phyloP scores from a whole-genome alignment of 2,329 filamentous ascomycete genomes.

The Pseudopithomyces maydicus region DNA sequence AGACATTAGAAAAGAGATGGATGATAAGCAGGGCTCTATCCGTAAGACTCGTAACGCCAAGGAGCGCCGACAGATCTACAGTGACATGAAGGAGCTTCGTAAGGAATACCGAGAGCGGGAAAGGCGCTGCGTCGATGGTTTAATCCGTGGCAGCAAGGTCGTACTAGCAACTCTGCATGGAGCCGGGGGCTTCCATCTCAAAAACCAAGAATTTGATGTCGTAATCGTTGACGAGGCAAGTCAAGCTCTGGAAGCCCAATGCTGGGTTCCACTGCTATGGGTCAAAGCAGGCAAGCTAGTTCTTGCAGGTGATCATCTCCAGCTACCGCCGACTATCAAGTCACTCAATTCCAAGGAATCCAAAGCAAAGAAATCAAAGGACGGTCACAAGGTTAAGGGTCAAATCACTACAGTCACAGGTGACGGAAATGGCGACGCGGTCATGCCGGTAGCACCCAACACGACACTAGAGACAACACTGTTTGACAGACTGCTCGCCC shows the following conservation, averaged over 20 bases:
- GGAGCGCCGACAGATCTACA: slow-evolving; percentile 82
- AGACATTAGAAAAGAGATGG: slow-evolving; percentile 91
- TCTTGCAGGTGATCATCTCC: slow-evolving; percentile 90
- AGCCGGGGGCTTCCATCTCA: slow-evolving; percentile 82
- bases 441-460: slow-evolving; percentile 33
- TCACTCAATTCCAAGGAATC: slow-evolving; percentile 59
- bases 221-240: slow-evolving; percentile 96
- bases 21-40: slow-evolving; percentile 85
- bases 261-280: slow-evolving; percentile 87
- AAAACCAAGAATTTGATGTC: slow-evolving; percentile 82
- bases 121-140: slow-evolving; percentile 74
- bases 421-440: slow-evolving; percentile 41
- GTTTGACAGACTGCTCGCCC: slow-evolving; percentile 82
- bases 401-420: slow-evolving; percentile 10
- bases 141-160: slow-evolving; percentile 80
- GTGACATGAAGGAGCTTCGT: slow-evolving; percentile 80
- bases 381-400: slow-evolving; percentile 47
- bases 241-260: slow-evolving; percentile 94
- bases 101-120: slow-evolving; percentile 90
- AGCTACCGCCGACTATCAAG: slow-evolving; percentile 94
- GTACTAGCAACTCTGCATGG: slow-evolving; percentile 93
- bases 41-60: slow-evolving; percentile 82
- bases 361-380: slow-evolving; percentile 40
- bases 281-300: slow-evolving; percentile 77
- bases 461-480: slow-evolving; percentile 83